These are phyloP conservation scores for Saccharomycodes ludwigii DNA, from an alignment of 805 yeast genomes.

Conservation along the genomic window DNA sequence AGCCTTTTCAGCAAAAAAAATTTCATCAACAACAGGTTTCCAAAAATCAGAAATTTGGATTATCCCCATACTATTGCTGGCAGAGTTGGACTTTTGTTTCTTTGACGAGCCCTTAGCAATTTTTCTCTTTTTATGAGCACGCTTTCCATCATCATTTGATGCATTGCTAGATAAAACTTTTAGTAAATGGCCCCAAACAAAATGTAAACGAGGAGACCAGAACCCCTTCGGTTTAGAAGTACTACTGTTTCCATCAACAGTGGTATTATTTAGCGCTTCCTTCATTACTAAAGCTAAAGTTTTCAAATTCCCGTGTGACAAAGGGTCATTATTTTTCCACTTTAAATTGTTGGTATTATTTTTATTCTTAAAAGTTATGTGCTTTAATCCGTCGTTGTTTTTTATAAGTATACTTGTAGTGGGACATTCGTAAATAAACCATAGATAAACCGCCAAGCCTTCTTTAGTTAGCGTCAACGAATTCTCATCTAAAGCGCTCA, in stretches of 20 bases:
- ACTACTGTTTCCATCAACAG: conserved; percentile 14
- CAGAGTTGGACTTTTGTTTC: conserved; percentile 11
- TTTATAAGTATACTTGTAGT: neutral
- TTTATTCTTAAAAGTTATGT: conserved; percentile 11
- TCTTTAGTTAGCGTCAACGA: conserved; percentile 60
- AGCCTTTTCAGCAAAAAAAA: conserved; percentile 60
- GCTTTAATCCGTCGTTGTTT: neutral
- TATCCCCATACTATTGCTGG: conserved; percentile 7
- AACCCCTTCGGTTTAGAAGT: conserved; percentile 42
- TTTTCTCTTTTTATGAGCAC: conserved; percentile 29
- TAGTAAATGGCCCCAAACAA: conserved; percentile 58
- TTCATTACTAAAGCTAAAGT: conserved; percentile 50
- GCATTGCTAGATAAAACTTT: conserved; percentile 24
- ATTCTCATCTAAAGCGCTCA: conserved; percentile 35
- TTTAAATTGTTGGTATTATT: too few species aligned
- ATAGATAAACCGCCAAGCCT: conserved; percentile 61
- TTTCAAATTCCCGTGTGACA: conserved; percentile 55
- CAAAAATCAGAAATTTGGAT: conserved; percentile 49
- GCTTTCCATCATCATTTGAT: conserved; percentile 9
- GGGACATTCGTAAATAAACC: conserved; percentile 9
- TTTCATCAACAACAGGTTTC: conserved; percentile 68
- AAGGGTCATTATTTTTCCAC: conserved; percentile 70
- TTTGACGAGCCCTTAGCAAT: conserved; percentile 17
- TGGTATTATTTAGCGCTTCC: conserved; percentile 32
- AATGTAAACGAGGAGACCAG: conserved; percentile 68